Evolutionary conservation across 768 basidiomycete species (phyloP), one percentile per base, ranked within the genome.

Genomic region (Gymnopilus junonius): DNA sequence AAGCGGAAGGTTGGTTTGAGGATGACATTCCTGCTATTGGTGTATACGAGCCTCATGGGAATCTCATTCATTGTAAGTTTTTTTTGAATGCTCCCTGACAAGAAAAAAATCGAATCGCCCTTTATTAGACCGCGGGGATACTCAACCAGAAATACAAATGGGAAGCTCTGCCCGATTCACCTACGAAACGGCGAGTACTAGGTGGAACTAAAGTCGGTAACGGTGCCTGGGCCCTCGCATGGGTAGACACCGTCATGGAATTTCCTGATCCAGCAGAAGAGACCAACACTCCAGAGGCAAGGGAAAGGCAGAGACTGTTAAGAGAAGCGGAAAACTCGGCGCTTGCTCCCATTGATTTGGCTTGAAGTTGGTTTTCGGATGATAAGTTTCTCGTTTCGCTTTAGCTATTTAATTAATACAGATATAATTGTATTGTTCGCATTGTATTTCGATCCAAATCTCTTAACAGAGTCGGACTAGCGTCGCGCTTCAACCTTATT

Each of bases 21-120:
- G 69, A 67, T 12, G 32, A 63, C 14, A 61, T 50, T 5, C 78
- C 83, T 46, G 88, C 89, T 1, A 67, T 87, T 42, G 94, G 93
- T 1, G 80, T 89, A 21, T 96, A 95, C 69, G 95, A 97, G 67
- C 88, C 93, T 8, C 94, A 97, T 71, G 83, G 89, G 0, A 88
- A 89, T 39, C 72, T 89, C 32, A 83, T 94, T 6, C 85, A 90
- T 69, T 92, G 93, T 94, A 71, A 70, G 89, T 80, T 58, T 62
- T 27, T 15, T 32, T 55, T 11, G n/a, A n/a, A n/a, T n/a, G 20
- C 65, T 42, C 10, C 48, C 46, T 14, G 39, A 50, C 62, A 11
- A 32, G 7, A 37, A 59, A 37, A 63, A 23, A 61, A 50, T 42
- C 40, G 32, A 29, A n/a, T n/a, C 14, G 42, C 64, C 25, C 40